phyloP scores from a whole-genome alignment of 1,139 yeast species.

The Sugiyamaella sp. region DNA sequence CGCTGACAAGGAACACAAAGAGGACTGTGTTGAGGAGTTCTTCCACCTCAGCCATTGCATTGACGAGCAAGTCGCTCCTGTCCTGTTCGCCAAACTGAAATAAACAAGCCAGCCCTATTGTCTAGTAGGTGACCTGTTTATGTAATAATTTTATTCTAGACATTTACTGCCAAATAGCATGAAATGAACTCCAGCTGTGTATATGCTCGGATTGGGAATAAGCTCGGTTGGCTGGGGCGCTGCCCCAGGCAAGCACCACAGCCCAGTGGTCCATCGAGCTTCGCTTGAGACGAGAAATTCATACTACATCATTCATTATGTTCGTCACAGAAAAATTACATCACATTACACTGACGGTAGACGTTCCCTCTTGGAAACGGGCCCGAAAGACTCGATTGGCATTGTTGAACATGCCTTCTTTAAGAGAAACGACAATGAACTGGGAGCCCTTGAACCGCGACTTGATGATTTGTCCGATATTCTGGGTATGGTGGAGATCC shows the following conservation, averaged over 20 bases:
- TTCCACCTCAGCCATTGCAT: constrained; percentile 96
- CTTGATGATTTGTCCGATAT: constrained; percentile 93
- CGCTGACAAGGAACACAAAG: constrained; percentile 80
- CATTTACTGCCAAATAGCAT: constrained; percentile 13
- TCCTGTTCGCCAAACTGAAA: constrained; percentile 82
- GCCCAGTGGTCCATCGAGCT: neutral
- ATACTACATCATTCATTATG: neutral
- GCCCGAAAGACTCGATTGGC: constrained; percentile 94
- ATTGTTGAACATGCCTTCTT: constrained; percentile 97
- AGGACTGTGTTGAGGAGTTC: constrained; percentile 96
- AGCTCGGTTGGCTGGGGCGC: neutral
- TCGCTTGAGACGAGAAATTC: constrained; percentile 1
- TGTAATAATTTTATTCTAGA: constrained; percentile 19
- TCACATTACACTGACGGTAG: constrained; percentile 60
- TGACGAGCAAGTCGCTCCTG: constrained; percentile 92
- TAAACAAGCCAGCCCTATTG: constrained; percentile 40
- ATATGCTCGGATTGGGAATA: neutral
- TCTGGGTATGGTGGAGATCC: constrained; percentile 95
- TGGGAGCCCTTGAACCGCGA: constrained; percentile 95
- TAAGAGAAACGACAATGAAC: constrained; percentile 92
- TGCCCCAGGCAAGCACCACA: no score
- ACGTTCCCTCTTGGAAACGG: constrained; percentile 94
- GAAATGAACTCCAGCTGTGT: constrained; percentile 6
- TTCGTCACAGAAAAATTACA: neutral
- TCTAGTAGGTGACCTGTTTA: constrained; percentile 14